Conservation (phyloP, 176 grass and related monocot species). For the Avena sativa region DNA sequence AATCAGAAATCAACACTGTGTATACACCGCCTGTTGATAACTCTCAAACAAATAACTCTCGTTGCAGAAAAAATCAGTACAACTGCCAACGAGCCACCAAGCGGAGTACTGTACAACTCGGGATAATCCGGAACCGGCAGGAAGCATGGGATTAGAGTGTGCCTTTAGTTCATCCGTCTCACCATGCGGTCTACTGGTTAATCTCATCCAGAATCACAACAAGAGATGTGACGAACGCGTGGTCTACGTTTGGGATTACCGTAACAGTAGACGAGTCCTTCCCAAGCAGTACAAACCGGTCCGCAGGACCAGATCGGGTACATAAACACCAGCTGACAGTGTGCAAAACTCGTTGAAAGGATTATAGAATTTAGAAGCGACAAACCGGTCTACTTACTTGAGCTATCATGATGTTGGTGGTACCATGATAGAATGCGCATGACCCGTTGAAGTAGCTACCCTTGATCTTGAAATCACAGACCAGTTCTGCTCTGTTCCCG, state of each 20-base stretch:
- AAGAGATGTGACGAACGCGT: constrained; percentile 17
- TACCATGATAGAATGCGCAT: constrained; percentile 50
- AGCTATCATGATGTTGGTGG: constrained; percentile 50
- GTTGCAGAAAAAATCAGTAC: background rate
- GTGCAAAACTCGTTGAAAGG: background rate
- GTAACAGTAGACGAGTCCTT: background rate
- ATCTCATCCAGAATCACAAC: constrained; percentile 13
- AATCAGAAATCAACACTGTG: background rate
- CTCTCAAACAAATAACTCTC: background rate
- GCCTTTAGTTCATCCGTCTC: background rate
- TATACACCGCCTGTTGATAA: background rate
- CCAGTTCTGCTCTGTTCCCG: constrained; percentile 43
- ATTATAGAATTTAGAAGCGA: background rate
- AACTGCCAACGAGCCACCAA: background rate
- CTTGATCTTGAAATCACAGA: constrained; percentile 71
- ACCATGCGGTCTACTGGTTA: background rate
- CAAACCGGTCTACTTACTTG: constrained; percentile 42
- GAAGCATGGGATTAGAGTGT: background rate
- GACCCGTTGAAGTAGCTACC: constrained; percentile 67
- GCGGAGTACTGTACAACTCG: background rate
- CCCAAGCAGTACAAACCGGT: constrained; percentile 40
- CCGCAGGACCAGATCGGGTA: constrained; percentile 30
- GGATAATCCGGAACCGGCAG: background rate
- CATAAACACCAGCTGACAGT: background rate
- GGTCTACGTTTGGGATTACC: background rate